Evolutionary conservation across 495 filamentous ascomycete genomes (phyloP), one percentile per base, ranked within the genome.

Genomic region (Aspergillus cristatus): DNA sequence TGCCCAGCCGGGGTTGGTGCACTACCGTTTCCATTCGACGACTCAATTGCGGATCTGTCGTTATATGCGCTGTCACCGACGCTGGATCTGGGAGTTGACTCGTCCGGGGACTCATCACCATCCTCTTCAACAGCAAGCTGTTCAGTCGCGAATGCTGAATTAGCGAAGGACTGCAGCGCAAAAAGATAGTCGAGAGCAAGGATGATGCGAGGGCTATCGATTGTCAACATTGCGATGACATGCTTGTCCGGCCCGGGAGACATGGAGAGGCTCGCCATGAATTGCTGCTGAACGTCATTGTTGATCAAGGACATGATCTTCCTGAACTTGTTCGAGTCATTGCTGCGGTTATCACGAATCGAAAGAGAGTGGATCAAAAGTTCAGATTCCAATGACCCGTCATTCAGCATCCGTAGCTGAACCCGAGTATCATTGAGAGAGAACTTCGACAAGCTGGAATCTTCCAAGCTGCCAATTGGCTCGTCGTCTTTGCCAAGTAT

Each of bases 221-320:
- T 77, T n/a, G 88, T 93, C 43, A 95, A 70, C 54, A 96, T 82
- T 3, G 85, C 87, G 47, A 97, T 87, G 33, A 96, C 59, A 62
- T 84, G 85, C 43, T 77, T 75, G 7, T 95, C 81, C 22, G 86
- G 84, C n/a, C n/a, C n/a, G n/a, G n/a, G n/a, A 6, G 93, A 89
- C 55, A 97, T 90, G 6, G 87, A 88, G 18, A 98, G 64, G 62
- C 82, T 93, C 25, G 91, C 91, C 93, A 98, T 97, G 54, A 97
- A 94, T 43, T 83, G 79, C 62, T 97, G 91, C 52, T 94, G 84
- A 7, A 91, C 88, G 35, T 83, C 81, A 43, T 86, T 84, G 55
- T 96, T 97, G 50, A 87, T 84, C 45, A 93, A 78, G 15, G 90
- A 89, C 91, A 98, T 97, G 60, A 97, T 94, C 56, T 93, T 94